Base-by-base conservation (phyloP, 1,284 basidiomycete genomes). In the Sanguinoderma infundibulare region DNA sequence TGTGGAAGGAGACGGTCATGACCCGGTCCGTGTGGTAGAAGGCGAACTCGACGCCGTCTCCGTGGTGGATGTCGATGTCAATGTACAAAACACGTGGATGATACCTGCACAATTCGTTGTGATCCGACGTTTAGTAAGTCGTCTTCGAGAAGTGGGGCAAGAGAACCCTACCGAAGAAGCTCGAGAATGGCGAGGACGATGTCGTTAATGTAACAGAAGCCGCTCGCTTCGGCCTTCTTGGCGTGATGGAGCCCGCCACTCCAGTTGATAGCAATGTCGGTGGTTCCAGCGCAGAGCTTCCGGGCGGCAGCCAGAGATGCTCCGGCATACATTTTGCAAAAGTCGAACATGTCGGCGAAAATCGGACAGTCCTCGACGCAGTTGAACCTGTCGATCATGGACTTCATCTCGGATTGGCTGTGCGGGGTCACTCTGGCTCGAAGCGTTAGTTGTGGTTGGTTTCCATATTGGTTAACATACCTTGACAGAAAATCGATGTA, bases 1-100 rank as follows among this genome's bases (percentile, higher is more conserved):
- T 99, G 83, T 99, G 97, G 78, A 99, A 99, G 0, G 97, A 98
- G 22, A 98, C 94, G 0, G 98, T 99, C 86, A 98, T 92, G 61
- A 99, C 97, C 24, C 98, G 90, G 71, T 99, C 97, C 38, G 95
- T 94, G 69, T 96, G 92, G 78, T 98, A 99, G 77, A 99, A 99
- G 0, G 98, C 98, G 66, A 96, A 91, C 74, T 98, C 96, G 6
- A 98, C 96, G 28, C 96, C 96, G 70, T 98, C 96, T 22, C 96
- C 96, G 71, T 98, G 96, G 74, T 98, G 96, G 61, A 98, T 98
- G 73, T 98, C 96, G 65, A 98, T 98, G 77, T 98, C 96, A 68
- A 98, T 95, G 74, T 98, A 98, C 6, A 98, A 82, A 5, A 98
- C 96, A 30, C 96, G 88, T 9, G 96, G 91, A 69, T 95, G 91